Percentiles rank a stretch among this genome's conserved stretches.
These are phyloP conservation scores for Hevea brasiliensis DNA, from an alignment of 345 rosid species.

Conservation along the genomic window DNA sequence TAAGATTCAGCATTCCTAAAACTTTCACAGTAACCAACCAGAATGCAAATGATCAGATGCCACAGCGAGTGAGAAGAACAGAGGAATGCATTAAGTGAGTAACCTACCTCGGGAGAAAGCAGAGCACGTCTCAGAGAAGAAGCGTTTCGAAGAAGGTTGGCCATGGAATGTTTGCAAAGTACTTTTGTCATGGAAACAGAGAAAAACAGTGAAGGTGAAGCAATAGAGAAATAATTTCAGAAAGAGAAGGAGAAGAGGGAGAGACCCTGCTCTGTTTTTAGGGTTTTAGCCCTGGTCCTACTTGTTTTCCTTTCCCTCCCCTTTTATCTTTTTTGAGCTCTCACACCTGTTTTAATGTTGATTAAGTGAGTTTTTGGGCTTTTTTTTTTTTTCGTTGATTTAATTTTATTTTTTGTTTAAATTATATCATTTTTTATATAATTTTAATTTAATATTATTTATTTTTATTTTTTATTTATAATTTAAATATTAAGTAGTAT, in stretches of 20 bases:
- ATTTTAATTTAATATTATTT: too few species aligned
- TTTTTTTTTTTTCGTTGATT: too few species aligned
- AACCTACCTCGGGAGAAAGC: slow-evolving; percentile 39
- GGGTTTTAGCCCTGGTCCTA: slow-evolving; percentile 12
- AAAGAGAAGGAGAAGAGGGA: not conserved
- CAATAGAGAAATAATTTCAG: not conserved
- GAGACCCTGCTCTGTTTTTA: slow-evolving; percentile 3
- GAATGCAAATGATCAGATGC: not conserved
- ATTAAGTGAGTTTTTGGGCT: not conserved
- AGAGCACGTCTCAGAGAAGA: slow-evolving; percentile 43
- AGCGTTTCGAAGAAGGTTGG: slow-evolving; percentile 54
- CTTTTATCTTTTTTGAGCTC: slow-evolving; percentile 5
- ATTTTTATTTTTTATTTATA: too few species aligned
- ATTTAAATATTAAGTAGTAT: too few species aligned
- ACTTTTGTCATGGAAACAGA: not conserved
- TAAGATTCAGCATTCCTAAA: slow-evolving; percentile 5
- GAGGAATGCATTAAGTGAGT: not conserved
- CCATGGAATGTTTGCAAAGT: slow-evolving; percentile 40
- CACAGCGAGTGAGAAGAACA: not conserved
- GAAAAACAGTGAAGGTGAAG: not conserved
- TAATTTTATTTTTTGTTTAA: too few species aligned
- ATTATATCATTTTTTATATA: too few species aligned
- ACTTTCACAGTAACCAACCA: not conserved
- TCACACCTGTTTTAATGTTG: not conserved
- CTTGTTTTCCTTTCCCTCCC: slow-evolving; percentile 39